Evolutionary conservation across 192 early-diverging fungal genomes (phyloP).

Genomic region (Kappamyces sp.): DNA sequence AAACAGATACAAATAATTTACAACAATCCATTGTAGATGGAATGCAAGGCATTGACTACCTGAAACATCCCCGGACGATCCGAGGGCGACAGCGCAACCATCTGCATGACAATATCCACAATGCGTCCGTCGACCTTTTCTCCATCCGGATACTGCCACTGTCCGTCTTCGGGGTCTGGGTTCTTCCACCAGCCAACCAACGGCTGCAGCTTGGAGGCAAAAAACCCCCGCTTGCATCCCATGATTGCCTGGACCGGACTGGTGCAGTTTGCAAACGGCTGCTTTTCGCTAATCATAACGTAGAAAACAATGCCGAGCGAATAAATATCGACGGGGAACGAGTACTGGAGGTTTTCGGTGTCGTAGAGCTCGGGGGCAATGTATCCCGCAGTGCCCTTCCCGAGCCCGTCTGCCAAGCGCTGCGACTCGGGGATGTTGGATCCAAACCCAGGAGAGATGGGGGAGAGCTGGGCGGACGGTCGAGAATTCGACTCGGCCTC

Average conservation of each 20-base stretch:
- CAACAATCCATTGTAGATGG: too few relatives aligned
- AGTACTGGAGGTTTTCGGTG: conserved; percentile 22
- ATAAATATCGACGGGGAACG: conserved; percentile 45
- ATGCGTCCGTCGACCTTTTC: conserved; percentile 17
- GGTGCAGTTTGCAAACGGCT: conserved; percentile 33
- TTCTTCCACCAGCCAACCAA: conserved; percentile 5
- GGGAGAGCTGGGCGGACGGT: neutral
- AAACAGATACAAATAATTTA: too few relatives aligned
- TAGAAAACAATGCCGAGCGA: conserved; percentile 42
- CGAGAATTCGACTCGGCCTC: conserved; percentile 15
- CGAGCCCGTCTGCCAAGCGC: conserved; percentile 36
- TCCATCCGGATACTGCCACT: conserved; percentile 28
- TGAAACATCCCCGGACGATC: too few relatives aligned
- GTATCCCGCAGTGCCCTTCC: conserved; percentile 42
- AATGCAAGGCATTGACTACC: too few relatives aligned
- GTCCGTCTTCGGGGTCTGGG: conserved; percentile 17
- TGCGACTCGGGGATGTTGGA: conserved; percentile 19
- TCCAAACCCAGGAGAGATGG: conserved; percentile 16
- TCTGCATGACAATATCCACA: neutral
- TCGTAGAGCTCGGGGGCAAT: conserved; percentile 38
- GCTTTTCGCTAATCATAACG: conserved; percentile 28
- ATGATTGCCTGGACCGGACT: conserved; percentile 34
- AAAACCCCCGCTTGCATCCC: conserved; percentile 40
- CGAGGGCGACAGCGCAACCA: neutral
- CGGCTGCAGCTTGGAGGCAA: conserved; percentile 37